These are phyloP conservation scores for Chalciporus chontae DNA, from an alignment of 768 basidiomycete genomes.

Conservation along the genomic window DNA sequence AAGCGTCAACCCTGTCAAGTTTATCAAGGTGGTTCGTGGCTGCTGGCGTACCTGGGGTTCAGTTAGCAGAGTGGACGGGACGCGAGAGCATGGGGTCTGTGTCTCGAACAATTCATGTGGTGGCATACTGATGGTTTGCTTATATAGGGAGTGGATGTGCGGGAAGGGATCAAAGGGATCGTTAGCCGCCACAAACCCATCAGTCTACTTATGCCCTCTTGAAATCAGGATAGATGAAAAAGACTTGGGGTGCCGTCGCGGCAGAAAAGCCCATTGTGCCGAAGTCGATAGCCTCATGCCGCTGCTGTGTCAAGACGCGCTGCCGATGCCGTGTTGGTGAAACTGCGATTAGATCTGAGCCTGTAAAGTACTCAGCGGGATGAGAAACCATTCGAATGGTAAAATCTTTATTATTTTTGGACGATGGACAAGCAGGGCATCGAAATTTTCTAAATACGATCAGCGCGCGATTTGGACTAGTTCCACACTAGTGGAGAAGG, in stretches of 20 bases:
- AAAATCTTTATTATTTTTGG: no score
- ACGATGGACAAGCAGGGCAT: no score
- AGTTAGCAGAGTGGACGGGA: not conserved
- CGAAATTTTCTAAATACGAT: not conserved
- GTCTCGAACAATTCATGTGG: not conserved
- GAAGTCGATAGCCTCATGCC: no score
- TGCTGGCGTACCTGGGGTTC: conserved; percentile 5
- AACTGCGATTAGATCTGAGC: no score
- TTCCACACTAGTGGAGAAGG: not conserved
- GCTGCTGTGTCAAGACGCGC: no score
- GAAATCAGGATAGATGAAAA: not conserved
- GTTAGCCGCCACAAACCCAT: conserved; percentile 1
- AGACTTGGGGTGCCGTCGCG: not conserved
- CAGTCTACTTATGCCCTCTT: conserved; percentile 13
- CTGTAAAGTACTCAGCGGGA: no score
- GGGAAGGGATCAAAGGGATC: not conserved
- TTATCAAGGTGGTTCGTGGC: not conserved
- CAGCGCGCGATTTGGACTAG: not conserved
- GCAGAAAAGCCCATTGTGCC: no score
- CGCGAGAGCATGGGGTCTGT: not conserved
- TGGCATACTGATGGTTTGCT: conserved; percentile 3
- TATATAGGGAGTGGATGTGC: not conserved
- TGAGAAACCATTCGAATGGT: no score
- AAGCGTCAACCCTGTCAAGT: no score
- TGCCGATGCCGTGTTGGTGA: no score